Conservation (phyloP, 2,329 filamentous ascomycete genomes). For the Periconia macrospinosa region DNA sequence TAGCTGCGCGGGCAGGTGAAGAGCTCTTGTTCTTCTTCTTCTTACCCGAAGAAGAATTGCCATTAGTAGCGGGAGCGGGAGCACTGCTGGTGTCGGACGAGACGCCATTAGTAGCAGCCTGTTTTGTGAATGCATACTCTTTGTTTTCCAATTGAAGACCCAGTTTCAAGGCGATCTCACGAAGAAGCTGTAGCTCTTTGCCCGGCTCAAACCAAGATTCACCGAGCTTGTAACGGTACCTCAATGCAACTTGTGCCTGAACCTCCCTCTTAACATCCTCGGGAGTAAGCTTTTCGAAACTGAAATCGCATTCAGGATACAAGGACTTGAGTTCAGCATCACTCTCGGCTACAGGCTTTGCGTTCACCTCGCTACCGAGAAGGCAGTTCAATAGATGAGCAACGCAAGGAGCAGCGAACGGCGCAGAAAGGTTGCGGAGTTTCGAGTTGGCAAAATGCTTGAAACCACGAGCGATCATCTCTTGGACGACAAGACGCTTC, state of each 20-base stretch:
- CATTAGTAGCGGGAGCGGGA: conserved; percentile 41
- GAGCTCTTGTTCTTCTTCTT: conserved; percentile 60
- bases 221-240: conserved; percentile 76
- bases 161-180: conserved; percentile 85
- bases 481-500: conserved; percentile 76
- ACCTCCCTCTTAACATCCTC: conserved; percentile 70
- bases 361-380: conserved; percentile 74
- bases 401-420: conserved; percentile 77
- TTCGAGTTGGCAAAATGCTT: conserved; percentile 86
- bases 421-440: conserved; percentile 75
- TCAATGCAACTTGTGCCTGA: conserved; percentile 67
- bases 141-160: conserved; percentile 85
- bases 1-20: conserved; percentile 50
- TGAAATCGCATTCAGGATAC: conserved; percentile 80
- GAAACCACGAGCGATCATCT: conserved; percentile 94
- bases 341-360: conserved; percentile 75
- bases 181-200: conserved; percentile 80
- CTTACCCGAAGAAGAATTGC: conserved; percentile 33
- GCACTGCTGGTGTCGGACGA: conserved; percentile 18
- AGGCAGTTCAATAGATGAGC: conserved; percentile 93
- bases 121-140: conserved; percentile 67
- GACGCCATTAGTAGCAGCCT: conserved; percentile 24
- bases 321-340: conserved; percentile 73
- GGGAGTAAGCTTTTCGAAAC: conserved; percentile 78
- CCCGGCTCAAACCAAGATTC: conserved; percentile 67